Base-by-base conservation (phyloP, 2,329 filamentous ascomycete species). In the Fusarium palustre region DNA sequence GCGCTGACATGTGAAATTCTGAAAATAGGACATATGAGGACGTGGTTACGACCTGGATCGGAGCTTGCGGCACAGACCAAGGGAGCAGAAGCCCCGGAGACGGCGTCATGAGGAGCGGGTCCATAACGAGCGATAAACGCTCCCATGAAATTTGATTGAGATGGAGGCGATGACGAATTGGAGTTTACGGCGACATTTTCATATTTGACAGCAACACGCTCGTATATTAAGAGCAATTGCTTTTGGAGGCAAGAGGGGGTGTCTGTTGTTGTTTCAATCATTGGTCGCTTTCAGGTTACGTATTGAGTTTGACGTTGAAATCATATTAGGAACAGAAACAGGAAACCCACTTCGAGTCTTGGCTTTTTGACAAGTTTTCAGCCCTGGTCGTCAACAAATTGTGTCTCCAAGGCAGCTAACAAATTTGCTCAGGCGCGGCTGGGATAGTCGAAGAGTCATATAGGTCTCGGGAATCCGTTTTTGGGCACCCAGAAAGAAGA, bases 1-100 rank as follows among this genome's bases (percentile, higher is more conserved):
- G 42, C 42, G 66, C 61, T 72, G 54, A 73, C 70, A 61, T 54
- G 64, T 63, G 50, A 49, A 70, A 48, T 48, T 54, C 52, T 68
- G 52, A 68, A 50, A 71, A 68, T 77, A 93, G 91, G 91, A 38
- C 91, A 94, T 77, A 87, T 94, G 68, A 87, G 89, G 64, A 92
- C 91, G 33, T 94, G 91, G 91, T 86, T 89, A 70, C 86, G 91
- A 66, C 91, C 91, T 55, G 73, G 73, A 54, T 72, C 71, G 56
- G 71, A 75, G 61, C 65, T 73, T 59, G 61, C 71, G 60, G 73
- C 67, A 64, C 66, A 70, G 60, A 68, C 71, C 24, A 70, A 71
- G 46, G 68, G 64, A 71, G 68, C 53, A 59, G 50, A 53, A 36
- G 64, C 64, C 63, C 67, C 69, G 48, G 53, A 49, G 34, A 64